Evolutionary conservation across 1,284 basidiomycete genomes (phyloP), one percentile per base, ranked within the genome.

Genomic region (Violaceomyces palustris): DNA sequence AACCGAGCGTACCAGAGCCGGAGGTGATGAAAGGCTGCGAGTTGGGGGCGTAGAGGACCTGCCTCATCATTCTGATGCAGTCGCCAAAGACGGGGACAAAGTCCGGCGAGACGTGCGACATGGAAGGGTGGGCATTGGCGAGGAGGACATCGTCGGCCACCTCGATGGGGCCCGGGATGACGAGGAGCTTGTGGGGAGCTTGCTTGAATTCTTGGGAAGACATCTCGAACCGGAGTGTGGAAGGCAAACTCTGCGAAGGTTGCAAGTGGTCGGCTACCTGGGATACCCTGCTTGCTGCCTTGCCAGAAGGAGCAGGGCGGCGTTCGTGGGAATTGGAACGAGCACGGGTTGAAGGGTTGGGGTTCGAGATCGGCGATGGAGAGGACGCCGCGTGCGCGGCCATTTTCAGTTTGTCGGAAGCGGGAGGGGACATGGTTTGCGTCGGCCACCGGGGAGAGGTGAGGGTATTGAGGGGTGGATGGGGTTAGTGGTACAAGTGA

Each of bases 1-100:
- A 94, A 25, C 92, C 92, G 28, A 97, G 78, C 3, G 92, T 97
- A n/a, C 92, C 92, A 38, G 85, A 87, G 2, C 93, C 93, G 23
- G 90, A 83, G 42, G 94, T 85, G 62, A 96, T 77, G 78, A 97
- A 87, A 25, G 69, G 65, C 64, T 71, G 69, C 23, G 61, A 42
- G 41, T 53, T 75, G 83, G 75, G 83, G 83, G 33, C 94, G 75
- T 59, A 54, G 27, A 61, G 53, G 38, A 73, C 71, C 45, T 72
- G 81, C 80, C 87, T 80, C 18, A 87, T 84, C 83, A 94, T 85
- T 52, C 85, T 82, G 56, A 98, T 82, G 74, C 84, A 87, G 72
- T 96, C 88, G 29, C 89, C 88, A 62, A 98, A 89, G 45, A 90
- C 82, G 30, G 85, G 82, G 34, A 91, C 81, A 74, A 99, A 97